Percentiles rank a stretch among this genome's conserved stretches.
phyloP scores from a whole-genome alignment of 306 rosid genomes.

The Rosa chinensis region DNA sequence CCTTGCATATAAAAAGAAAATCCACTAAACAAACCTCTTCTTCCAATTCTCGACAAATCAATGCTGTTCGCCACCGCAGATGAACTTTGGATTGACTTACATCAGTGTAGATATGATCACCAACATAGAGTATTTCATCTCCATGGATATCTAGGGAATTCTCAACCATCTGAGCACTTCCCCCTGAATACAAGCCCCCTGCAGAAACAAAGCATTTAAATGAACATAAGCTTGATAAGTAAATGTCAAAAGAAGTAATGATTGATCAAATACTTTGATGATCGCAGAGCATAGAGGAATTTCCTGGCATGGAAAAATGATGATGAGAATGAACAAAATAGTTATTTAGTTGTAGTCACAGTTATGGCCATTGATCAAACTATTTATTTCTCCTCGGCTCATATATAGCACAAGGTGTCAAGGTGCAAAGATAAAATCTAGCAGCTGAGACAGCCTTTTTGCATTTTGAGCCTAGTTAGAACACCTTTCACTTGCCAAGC shows the following conservation, averaged over 20 bases:
- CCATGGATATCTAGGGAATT: slow-evolving; percentile 81
- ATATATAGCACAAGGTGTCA: not conserved
- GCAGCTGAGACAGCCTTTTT: not conserved
- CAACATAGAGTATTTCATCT: slow-evolving; percentile 94
- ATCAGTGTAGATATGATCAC: slow-evolving; percentile 97
- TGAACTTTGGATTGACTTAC: slow-evolving; percentile 97
- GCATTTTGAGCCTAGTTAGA: not conserved
- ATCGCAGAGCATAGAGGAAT: not conserved
- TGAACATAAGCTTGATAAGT: slow-evolving; percentile 9
- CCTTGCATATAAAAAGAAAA: slow-evolving; percentile 8
- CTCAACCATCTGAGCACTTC: slow-evolving; percentile 96
- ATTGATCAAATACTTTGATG: not conserved
- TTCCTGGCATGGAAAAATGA: not conserved
- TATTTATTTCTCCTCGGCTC: not conserved
- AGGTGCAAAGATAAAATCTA: not conserved
- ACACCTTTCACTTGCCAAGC: not conserved
- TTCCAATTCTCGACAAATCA: slow-evolving; percentile 91
- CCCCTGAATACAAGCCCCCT: slow-evolving; percentile 98
- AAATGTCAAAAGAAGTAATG: not conserved
- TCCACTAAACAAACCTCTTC: slow-evolving; percentile 68
- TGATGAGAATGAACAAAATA: not conserved
- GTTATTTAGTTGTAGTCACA: not conserved
- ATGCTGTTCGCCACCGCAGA: slow-evolving; percentile 95
- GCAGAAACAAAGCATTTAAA: slow-evolving; percentile 30
- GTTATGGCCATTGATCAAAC: not conserved